Conservation (phyloP, 805 yeast species). For the Ogataea henricii region DNA sequence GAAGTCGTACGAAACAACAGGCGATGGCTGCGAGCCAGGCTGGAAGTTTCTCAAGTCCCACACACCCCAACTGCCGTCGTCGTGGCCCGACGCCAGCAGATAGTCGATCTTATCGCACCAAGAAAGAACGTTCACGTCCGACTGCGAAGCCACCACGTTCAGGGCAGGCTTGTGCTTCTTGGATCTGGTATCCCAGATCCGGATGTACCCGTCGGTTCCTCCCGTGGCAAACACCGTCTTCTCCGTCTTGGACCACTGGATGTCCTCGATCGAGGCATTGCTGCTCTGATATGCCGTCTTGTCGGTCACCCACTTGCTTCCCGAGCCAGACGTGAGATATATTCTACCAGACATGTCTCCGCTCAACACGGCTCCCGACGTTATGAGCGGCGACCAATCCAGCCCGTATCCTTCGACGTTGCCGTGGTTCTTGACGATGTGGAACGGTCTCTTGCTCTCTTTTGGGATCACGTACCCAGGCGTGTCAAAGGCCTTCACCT, state of each 20-base stretch:
- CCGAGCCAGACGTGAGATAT: slow-evolving; percentile 73
- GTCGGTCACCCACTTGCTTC: slow-evolving; percentile 83
- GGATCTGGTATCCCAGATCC: slow-evolving; percentile 97
- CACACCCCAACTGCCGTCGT: slow-evolving; percentile 95
- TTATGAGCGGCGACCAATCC: slow-evolving; percentile 91
- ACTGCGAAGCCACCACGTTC: slow-evolving; percentile 72
- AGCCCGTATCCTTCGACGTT: slow-evolving; percentile 96
- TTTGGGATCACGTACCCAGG: slow-evolving; percentile 87
- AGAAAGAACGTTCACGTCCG: slow-evolving; percentile 92
- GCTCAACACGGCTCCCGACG: slow-evolving; percentile 77
- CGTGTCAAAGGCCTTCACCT: slow-evolving; percentile 77
- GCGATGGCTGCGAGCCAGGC: slow-evolving; percentile 58
- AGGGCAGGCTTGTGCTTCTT: slow-evolving; percentile 90
- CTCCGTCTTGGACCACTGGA: slow-evolving; percentile 95
- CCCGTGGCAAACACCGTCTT: slow-evolving; percentile 93
- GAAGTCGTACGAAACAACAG: slow-evolving; percentile 94
- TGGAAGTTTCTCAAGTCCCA: slow-evolving; percentile 94
- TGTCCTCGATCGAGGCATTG: slow-evolving; percentile 85
- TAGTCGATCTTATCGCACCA: slow-evolving; percentile 91
- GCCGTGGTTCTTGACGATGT: slow-evolving; percentile 83
- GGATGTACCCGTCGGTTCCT: slow-evolving; percentile 86
- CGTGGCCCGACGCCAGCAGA: slow-evolving; percentile 92
- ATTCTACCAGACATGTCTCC: slow-evolving; percentile 91
- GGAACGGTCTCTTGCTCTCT: slow-evolving; percentile 72
- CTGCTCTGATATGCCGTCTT: slow-evolving; percentile 72